phyloP scores from a whole-genome alignment of 2,329 filamentous ascomycete genomes.

The Hypoxylon sp. region DNA sequence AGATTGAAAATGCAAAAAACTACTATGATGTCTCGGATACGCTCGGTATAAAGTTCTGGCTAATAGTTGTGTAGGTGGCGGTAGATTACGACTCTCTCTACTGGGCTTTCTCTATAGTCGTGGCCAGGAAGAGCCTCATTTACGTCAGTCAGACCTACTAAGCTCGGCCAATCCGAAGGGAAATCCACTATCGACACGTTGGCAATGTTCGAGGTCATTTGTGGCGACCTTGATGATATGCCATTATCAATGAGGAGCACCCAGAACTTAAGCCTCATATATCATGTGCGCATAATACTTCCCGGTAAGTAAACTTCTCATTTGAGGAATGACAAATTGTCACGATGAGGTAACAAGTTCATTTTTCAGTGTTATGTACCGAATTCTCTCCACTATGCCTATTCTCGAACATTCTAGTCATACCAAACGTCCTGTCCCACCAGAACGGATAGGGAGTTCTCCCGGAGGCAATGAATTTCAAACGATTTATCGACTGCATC shows the following conservation, averaged over 20 bases:
- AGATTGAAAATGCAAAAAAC: neutral
- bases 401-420: neutral
- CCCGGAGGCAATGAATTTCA: conserved; percentile 8
- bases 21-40: neutral
- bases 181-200: neutral
- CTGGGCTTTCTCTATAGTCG: neutral
- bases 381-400: conserved; percentile 3
- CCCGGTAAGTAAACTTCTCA: conserved; percentile 6
- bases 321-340: conserved; percentile 8
- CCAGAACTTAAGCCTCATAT: neutral
- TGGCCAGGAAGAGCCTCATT: neutral
- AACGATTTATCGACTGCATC: conserved; percentile 13
- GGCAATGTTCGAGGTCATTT: conserved; percentile 2
- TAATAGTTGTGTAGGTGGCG: neutral
- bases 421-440: conserved; percentile 11
- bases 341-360: conserved; percentile 15
- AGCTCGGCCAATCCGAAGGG: neutral
- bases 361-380: neutral
- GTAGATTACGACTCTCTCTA: neutral
- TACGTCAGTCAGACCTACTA: neutral
- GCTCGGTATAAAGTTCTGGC: neutral
- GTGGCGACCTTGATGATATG: neutral
- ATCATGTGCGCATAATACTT: neutral
- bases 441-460: neutral
- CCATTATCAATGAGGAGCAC: neutral